These are phyloP conservation scores for Xylaria venustula DNA, from an alignment of 495 filamentous ascomycete species.

Conservation along the genomic window DNA sequence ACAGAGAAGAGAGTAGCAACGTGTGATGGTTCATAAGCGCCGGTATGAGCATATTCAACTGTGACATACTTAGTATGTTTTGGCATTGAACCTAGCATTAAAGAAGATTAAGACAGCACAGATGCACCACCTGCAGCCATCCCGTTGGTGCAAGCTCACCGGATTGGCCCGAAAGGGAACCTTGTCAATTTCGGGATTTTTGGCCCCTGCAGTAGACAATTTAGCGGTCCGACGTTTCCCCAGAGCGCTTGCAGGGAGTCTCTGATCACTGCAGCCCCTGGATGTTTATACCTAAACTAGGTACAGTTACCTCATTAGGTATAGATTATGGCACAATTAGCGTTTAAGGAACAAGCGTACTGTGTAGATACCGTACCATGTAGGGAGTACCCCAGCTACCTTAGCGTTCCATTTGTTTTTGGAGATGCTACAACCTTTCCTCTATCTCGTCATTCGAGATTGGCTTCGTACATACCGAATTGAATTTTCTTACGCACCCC, in stretches of 20 bases:
- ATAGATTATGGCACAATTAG: no score
- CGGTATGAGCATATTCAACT: slow-evolving; percentile 1
- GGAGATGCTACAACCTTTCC: no score
- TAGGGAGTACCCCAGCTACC: no score
- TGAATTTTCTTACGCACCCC: no score
- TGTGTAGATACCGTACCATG: no score
- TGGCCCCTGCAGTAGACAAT: background rate
- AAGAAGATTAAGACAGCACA: slow-evolving; percentile 7
- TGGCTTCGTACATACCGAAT: no score
- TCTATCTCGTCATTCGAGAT: no score
- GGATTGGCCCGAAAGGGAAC: slow-evolving; percentile 2
- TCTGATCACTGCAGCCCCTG: no score
- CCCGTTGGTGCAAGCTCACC: slow-evolving; percentile 28
- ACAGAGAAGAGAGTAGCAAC: background rate
- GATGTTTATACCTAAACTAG: no score
- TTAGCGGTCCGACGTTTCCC: slow-evolving; percentile 31
- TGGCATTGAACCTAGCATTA: slow-evolving; percentile 10
- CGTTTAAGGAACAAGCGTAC: no score
- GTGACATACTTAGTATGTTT: slow-evolving; percentile 13
- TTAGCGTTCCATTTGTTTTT: no score
- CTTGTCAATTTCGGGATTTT: slow-evolving; percentile 1
- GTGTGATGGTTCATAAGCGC: slow-evolving; percentile 6
- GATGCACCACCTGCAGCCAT: slow-evolving; percentile 15
- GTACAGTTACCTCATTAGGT: no score
- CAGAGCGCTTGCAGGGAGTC: background rate